Base-by-base conservation (phyloP, 2,329 filamentous ascomycete genomes). In the Penicillium sclerotigenum region DNA sequence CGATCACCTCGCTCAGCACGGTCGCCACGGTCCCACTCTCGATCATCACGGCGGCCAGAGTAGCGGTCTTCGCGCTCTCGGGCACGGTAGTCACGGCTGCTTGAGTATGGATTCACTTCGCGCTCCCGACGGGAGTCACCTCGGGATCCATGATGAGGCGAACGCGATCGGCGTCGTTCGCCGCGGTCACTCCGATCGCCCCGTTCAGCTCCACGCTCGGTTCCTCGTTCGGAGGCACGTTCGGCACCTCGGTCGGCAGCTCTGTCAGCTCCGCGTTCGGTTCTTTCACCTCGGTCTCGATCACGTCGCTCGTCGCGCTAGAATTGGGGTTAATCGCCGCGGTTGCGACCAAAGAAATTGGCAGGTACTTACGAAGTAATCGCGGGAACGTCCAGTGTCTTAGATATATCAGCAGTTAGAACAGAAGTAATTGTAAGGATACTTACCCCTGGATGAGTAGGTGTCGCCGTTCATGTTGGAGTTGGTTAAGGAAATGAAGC, bases 61-160 rank as follows among this genome's bases (percentile, higher is more conserved):
- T 97, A 97, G 71, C 92, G 84, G 66, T 97, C 93, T 75, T 97
- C 93, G 59, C 93, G 89, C 78, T 97, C 93, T 60, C 93, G 83
- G 72, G 96, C 93, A 71, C 93, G 86, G 74, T 96, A 95, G 77
- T 88, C 92, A 65, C 93, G 88, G 75, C 91, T 96, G 6, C 90
- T 91, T 20, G 92, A 96, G 77, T 97, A 97, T 54, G 89, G 87
- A 75, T 97, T 91, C 73, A 85, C 82, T 65, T 90, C 87, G 53
- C 83, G 84, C 49, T 94, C 88, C 65, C 88, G 88, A 65, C 90
- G 86, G 64, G 81, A 78, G 40, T 55, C 52, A 55, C 80, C 75
- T 60, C 87, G 80, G 56, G 87, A 83, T 63, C 85, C 82, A 70
- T 90, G 86, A 67, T 89, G 87, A 56, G 92, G 92, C 18, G 93